These are phyloP conservation scores for Strobilomyces dryophilus DNA, from an alignment of 768 basidiomycete genomes.

Conservation along the genomic window DNA sequence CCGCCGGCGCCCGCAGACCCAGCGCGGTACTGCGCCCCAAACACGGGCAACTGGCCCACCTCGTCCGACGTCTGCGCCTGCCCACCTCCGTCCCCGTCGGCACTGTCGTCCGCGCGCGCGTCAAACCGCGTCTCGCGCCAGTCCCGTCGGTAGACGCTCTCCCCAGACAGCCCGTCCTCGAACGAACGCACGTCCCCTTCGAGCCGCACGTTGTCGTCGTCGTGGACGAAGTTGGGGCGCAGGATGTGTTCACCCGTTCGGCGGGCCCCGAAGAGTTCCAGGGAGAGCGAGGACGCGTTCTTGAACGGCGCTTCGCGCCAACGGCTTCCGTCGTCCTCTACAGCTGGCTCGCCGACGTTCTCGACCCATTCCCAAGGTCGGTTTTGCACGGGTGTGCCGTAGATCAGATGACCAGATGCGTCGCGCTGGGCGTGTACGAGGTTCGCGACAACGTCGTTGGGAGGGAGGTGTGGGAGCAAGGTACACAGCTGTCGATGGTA, in stretches of 20 bases:
- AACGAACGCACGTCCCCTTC: conserved; percentile 53
- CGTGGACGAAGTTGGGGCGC: background rate
- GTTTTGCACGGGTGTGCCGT: conserved; percentile 56
- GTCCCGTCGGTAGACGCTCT: conserved; percentile 67
- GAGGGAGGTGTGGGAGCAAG: conserved; percentile 54
- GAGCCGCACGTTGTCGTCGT: conserved; percentile 18
- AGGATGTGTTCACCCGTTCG: conserved; percentile 56
- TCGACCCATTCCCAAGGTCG: conserved; percentile 89
- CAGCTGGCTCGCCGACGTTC: conserved; percentile 49
- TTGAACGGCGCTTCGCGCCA: conserved; percentile 46
- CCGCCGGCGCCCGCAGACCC: conserved; percentile 10
- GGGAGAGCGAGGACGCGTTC: conserved; percentile 67
- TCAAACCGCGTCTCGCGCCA: conserved; percentile 68
- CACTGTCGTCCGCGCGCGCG: background rate
- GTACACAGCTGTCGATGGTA: conserved; percentile 54
- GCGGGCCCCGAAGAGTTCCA: conserved; percentile 66
- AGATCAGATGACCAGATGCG: conserved; percentile 43
- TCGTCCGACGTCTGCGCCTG: conserved; percentile 25
- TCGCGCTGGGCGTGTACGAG: conserved; percentile 60
- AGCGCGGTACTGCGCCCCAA: conserved; percentile 14
- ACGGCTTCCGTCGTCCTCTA: conserved; percentile 41
- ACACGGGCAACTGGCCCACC: conserved; percentile 25
- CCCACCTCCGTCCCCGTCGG: too few species aligned
- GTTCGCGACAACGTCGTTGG: conserved; percentile 48
- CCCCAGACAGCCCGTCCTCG: conserved; percentile 58